phyloP scores from a whole-genome alignment of 192 early-diverging fungal genomes.

The Piromyces finnis region DNA sequence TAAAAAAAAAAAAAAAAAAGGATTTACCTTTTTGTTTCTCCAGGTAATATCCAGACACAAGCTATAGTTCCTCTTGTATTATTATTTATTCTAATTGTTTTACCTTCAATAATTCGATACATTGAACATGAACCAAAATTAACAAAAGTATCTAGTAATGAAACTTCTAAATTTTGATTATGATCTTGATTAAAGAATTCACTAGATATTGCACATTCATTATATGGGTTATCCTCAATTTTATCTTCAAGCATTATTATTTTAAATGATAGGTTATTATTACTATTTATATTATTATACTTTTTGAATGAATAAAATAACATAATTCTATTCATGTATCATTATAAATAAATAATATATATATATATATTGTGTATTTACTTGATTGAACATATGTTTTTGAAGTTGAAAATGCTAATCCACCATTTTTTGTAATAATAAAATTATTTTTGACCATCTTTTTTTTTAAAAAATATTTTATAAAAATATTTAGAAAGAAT shows the following conservation, averaged over 20 bases:
- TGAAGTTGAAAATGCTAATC: neutral
- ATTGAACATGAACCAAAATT: constrained; percentile 33
- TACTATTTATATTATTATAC: neutral
- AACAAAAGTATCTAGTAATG: constrained; percentile 21
- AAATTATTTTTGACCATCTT: neutral
- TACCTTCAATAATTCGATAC: constrained; percentile 25
- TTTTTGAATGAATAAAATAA: constrained; percentile 1
- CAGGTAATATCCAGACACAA: constrained; percentile 29
- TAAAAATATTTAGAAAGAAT: too few relatives aligned
- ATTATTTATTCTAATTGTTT: constrained; percentile 21
- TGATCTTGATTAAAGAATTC: constrained; percentile 31
- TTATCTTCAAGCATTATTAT: neutral
- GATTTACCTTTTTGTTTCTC: constrained; percentile 10
- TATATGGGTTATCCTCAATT: constrained; percentile 17
- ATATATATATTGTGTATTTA: constrained; percentile 18
- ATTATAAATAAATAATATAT: constrained; percentile 10
- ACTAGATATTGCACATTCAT: constrained; percentile 11
- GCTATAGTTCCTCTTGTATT: constrained; percentile 33
- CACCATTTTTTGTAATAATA: neutral
- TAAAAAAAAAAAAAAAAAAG: too few relatives aligned
- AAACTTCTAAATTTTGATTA: constrained; percentile 11
- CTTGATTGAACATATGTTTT: neutral
- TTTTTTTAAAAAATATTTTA: constrained; percentile 1
- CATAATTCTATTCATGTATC: constrained; percentile 9
- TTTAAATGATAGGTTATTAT: neutral